A percentile compares a stretch with the other conserved stretches of the same genome.
Conservation (phyloP, 2,329 filamentous ascomycete genomes). For the Geosmithia putterillii region DNA sequence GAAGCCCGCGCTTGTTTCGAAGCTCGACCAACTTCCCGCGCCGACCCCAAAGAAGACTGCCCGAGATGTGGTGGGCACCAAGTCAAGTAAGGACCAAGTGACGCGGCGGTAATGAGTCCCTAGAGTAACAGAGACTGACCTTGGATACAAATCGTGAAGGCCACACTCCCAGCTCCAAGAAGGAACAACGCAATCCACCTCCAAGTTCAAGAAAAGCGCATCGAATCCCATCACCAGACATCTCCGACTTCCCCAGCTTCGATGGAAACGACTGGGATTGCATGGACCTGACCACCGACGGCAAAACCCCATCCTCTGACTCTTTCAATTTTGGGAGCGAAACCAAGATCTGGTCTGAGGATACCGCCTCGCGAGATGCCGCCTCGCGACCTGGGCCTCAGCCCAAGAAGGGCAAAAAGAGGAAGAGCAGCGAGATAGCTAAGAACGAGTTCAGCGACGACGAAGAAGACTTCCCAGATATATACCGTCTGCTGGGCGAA, state of each 20-base stretch:
- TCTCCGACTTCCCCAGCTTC: constrained; percentile 6
- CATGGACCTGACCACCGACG: constrained; percentile 25
- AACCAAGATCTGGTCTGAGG: constrained; percentile 29
- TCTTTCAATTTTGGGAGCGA: constrained; percentile 22
- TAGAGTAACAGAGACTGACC: neutral
- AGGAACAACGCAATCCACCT: neutral
- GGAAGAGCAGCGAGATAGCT: constrained; percentile 37
- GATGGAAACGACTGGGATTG: constrained; percentile 21
- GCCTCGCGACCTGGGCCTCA: constrained; percentile 23
- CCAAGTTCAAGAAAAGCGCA: neutral
- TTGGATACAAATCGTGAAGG: neutral
- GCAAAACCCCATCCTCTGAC: constrained; percentile 18
- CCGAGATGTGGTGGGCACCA: neutral
- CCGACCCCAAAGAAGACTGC: neutral
- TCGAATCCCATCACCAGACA: constrained; percentile 3
- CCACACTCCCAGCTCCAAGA: neutral
- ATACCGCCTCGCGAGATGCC: constrained; percentile 22
- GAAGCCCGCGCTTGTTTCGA: constrained; percentile 29
- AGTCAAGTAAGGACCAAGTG: neutral
- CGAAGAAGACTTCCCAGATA: constrained; percentile 39
- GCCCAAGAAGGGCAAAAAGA: constrained; percentile 31
- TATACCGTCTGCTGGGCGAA: constrained; percentile 34
- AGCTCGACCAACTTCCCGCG: constrained; percentile 18
- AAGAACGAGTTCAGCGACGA: constrained; percentile 18
- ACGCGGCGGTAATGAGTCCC: neutral